These are phyloP conservation scores for Salix brachista DNA, from an alignment of 345 rosid species.

Conservation along the genomic window DNA sequence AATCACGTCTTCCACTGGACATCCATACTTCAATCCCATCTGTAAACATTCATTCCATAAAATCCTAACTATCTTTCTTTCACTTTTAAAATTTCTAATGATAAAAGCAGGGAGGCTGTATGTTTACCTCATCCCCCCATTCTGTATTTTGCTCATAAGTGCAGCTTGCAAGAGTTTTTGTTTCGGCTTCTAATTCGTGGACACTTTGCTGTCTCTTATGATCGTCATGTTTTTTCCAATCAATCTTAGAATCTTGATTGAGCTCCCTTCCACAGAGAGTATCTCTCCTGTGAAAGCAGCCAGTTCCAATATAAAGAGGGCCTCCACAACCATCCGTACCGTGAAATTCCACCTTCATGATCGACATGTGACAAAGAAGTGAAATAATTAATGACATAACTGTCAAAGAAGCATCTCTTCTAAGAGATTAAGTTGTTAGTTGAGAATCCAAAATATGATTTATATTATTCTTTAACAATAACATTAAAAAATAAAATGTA, in stretches of 20 bases:
- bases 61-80: background rate
- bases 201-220: conserved; percentile 8
- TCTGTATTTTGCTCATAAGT: conserved; percentile 45
- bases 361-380: background rate
- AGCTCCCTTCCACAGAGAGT: conserved; percentile 45
- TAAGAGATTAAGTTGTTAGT: too few relatives aligned
- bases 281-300: conserved; percentile 85
- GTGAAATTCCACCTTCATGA: conserved; percentile 52
- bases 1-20: conserved; percentile 75
- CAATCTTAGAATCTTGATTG: conserved; percentile 8
- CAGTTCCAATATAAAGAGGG: conserved; percentile 58
- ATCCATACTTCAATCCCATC: conserved; percentile 73
- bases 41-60: conserved; percentile 25
- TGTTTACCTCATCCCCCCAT: conserved; percentile 73
- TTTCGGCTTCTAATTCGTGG: conserved; percentile 23
- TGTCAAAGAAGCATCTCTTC: too few relatives aligned
- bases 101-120: background rate
- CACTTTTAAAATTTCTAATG: background rate
- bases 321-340: conserved; percentile 75
- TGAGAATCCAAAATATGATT: too few relatives aligned
- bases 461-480: too few relatives aligned
- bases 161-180: conserved; percentile 57
- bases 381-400: background rate
- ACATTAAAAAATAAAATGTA: too few relatives aligned
- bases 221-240: conserved; percentile 25